Percentiles rank a stretch among this genome's conserved stretches.
phyloP scores from a whole-genome alignment of 2,329 filamentous ascomycete genomes.

The Trichoderma atrobrunneum region DNA sequence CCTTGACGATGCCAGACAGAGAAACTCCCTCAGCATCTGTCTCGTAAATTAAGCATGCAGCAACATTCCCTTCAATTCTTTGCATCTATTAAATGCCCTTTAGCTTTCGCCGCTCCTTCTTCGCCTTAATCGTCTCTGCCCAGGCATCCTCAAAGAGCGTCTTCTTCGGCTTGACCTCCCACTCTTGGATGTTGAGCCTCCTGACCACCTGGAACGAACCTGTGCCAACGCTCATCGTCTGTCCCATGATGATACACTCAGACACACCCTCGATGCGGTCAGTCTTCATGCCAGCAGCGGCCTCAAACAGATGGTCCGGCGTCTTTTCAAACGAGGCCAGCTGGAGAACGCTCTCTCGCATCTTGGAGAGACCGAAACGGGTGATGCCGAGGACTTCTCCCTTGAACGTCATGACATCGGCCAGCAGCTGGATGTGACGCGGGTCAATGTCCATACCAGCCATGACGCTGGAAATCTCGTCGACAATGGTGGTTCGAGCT shows the following conservation, averaged over 20 bases:
- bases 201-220: constrained; percentile 89
- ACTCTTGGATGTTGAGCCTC: constrained; percentile 63
- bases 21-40: neutral
- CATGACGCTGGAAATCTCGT: constrained; percentile 89
- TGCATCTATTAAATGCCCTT: neutral
- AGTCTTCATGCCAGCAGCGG: constrained; percentile 85
- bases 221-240: constrained; percentile 87
- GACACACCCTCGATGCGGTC: constrained; percentile 91
- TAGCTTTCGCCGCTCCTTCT: constrained; percentile 14
- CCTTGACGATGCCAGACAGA: neutral
- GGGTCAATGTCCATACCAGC: constrained; percentile 92
- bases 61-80: neutral
- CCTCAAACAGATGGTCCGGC: constrained; percentile 93
- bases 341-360: constrained; percentile 90
- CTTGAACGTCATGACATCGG: constrained; percentile 99
- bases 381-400: constrained; percentile 96
- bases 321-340: constrained; percentile 98
- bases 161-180: constrained; percentile 55
- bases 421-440: constrained; percentile 94
- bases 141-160: constrained; percentile 72
- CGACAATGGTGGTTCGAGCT: constrained; percentile 81
- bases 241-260: constrained; percentile 98
- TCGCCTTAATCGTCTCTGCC: constrained; percentile 31
- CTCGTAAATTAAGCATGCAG: neutral
- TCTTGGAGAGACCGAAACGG: constrained; percentile 92